phyloP scores from a whole-genome alignment of 2,329 filamentous ascomycete species.

The Onygena corvina region DNA sequence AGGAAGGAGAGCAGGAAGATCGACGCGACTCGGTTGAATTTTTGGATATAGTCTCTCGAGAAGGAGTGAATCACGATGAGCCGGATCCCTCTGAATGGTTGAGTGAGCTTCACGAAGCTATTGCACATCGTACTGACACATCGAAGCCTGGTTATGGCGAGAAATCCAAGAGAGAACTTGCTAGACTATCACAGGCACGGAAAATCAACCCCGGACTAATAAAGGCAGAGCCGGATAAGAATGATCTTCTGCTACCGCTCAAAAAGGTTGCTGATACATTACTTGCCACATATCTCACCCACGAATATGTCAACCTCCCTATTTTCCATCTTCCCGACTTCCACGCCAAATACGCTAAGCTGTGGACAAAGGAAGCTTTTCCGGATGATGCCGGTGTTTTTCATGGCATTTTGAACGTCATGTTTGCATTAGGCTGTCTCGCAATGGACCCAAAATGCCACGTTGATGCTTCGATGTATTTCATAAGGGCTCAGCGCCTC shows the following conservation, averaged over 20 bases:
- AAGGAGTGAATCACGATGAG: neutral
- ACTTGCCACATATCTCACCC: constrained; percentile 17
- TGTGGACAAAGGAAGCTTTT: constrained; percentile 8
- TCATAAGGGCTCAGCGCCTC: constrained; percentile 16
- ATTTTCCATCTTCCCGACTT: constrained; percentile 18
- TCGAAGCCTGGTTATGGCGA: constrained; percentile 13
- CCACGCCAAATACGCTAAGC: constrained; percentile 13
- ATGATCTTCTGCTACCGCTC: constrained; percentile 11
- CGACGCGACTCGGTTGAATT: neutral
- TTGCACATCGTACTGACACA: constrained; percentile 13
- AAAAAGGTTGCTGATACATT: constrained; percentile 16
- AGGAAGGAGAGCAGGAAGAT: too few relatives aligned
- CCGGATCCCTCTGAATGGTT: neutral
- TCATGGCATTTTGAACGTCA: constrained; percentile 16
- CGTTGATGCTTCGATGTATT: constrained; percentile 14
- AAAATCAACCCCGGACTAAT: constrained; percentile 9
- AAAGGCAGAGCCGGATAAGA: neutral
- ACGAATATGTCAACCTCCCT: constrained; percentile 21
- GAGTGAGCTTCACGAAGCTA: constrained; percentile 11
- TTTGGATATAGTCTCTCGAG: neutral
- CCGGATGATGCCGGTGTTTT: constrained; percentile 13
- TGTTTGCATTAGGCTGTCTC: constrained; percentile 18
- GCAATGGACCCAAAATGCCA: constrained; percentile 9
- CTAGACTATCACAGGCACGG: constrained; percentile 6
- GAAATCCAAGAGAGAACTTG: constrained; percentile 9